phyloP scores from a whole-genome alignment of 192 early-diverging fungal genomes.

The Mortierella claussenii region DNA sequence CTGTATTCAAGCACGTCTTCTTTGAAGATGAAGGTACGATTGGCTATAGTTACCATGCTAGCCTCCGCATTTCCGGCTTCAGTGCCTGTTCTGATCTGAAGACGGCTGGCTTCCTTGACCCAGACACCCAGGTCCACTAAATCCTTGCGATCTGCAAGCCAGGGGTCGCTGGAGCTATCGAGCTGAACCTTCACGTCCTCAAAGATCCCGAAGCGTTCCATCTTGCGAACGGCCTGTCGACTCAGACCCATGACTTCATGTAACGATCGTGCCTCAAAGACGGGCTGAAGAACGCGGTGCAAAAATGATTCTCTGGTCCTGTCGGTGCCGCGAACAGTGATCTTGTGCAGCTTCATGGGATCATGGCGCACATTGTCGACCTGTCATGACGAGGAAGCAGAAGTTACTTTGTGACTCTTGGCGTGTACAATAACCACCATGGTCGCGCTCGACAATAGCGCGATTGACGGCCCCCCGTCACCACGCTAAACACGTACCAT shows the following conservation, averaged over 20 bases:
- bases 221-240: slow-evolving; percentile 63
- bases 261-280: slow-evolving; percentile 62
- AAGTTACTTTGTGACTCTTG: too few species aligned
- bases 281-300: slow-evolving; percentile 45
- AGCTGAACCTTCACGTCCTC: slow-evolving; percentile 70
- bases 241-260: slow-evolving; percentile 70
- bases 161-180: slow-evolving; percentile 63
- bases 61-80: slow-evolving; percentile 92
- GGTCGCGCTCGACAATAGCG: too few species aligned
- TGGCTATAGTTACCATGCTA: slow-evolving; percentile 79
- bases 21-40: too few species aligned
- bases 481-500: too few species aligned
- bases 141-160: slow-evolving; percentile 54
- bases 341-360: slow-evolving; percentile 50
- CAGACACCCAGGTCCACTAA: slow-evolving; percentile 77
- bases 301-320: slow-evolving; percentile 63
- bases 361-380: slow-evolving; percentile 47
- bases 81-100: slow-evolving; percentile 87
- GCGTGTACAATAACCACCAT: too few species aligned
- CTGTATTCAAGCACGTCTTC: neutral
- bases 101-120: slow-evolving; percentile 76
- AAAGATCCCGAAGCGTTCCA: slow-evolving; percentile 78
- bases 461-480: too few species aligned
- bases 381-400: too few species aligned
- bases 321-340: slow-evolving; percentile 40